phyloP scores from a whole-genome alignment of 179 eudicot species.

The Sideroxylon spinosum region DNA sequence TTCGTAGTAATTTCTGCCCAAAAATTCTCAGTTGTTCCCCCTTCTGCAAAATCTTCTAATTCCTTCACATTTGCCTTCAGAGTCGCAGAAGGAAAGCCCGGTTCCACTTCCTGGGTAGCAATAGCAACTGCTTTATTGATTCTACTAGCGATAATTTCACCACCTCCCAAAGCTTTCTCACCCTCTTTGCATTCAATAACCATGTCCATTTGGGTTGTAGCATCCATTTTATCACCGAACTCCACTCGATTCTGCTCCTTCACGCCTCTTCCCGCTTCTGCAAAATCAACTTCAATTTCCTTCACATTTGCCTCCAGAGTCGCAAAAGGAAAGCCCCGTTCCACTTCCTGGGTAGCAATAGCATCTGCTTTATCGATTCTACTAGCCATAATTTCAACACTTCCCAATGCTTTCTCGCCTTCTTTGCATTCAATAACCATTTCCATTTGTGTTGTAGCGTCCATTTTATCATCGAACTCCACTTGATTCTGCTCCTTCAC shows the following conservation, averaged over 20 bases:
- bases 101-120: not conserved
- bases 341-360: not conserved
- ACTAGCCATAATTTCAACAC: not conserved
- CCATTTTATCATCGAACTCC: not conserved
- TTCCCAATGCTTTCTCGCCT: not conserved
- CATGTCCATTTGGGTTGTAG: not conserved
- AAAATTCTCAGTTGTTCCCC: not conserved
- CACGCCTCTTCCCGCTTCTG: not conserved
- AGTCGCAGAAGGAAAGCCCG: not conserved
- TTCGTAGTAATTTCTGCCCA: not conserved
- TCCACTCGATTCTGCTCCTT: conserved; percentile 1
- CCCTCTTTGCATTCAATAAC: not conserved
- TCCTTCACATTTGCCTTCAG: too few relatives aligned
- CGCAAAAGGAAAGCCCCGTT: not conserved
- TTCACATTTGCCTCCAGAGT: too few relatives aligned
- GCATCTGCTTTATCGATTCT: not conserved
- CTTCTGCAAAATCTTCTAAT: not conserved
- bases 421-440: not conserved
- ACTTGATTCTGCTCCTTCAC: not conserved
- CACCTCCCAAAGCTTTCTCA: not conserved
- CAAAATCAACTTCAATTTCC: not conserved
- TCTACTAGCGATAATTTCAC: not conserved
- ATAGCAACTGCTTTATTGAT: not conserved
- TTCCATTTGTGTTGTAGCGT: not conserved
- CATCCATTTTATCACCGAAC: not conserved